Base-by-base conservation (phyloP, 23 red algal species). In the Cyanidiococcus yangmingshanensis region DNA sequence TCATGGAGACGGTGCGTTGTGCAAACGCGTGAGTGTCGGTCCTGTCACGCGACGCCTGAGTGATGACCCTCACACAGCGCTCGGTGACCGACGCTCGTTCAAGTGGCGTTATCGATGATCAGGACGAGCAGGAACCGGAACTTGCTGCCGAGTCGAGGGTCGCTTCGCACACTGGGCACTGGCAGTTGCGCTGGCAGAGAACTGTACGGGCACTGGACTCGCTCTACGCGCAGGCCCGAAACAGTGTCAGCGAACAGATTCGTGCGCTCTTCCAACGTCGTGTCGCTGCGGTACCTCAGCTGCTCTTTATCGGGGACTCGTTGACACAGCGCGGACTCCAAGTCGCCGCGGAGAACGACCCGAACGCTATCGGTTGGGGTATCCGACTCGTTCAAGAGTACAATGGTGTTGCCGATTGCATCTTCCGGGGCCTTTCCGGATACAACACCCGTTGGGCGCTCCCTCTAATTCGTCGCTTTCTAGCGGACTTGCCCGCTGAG, bases 361-460 rank as follows among this genome's bases (percentile, higher is more conserved):
- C 15, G 12, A 35, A 7, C n/a, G 15, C 63, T 7, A 29, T 35
- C 27, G 63, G 63, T 29, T 71, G 63, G 63, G 63, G 63, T 35
- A 2, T 71, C 16, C 63, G 21, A 35, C 63, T 71, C n/a, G n/a
- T 32, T 27, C 74, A 41, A 35, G 16, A 31, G 1, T 41, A 41
- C 12, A 76, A 41, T 7, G 74, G 74, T 36, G 50, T 31, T 1
- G 80, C 80, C 50, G 81, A 84, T 37, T 18, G 74, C 0, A 30
- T 75, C 67, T 36, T 84, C 17, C 81, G 81, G 40, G 81, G 81
- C 25, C 75, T 45, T 39, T 32, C 68, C 0, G 81, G 81, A 7
- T 84, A 84, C 38, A 84, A 84, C 58, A 75, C 58, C n/a, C 81
- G 81, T 0, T 84, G 81, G 81, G 67, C 58, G 37, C 67, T 84